These are phyloP conservation scores for Pestalotiopsis sp. DNA, from an alignment of 2,329 filamentous ascomycete genomes.

Conservation along the genomic window DNA sequence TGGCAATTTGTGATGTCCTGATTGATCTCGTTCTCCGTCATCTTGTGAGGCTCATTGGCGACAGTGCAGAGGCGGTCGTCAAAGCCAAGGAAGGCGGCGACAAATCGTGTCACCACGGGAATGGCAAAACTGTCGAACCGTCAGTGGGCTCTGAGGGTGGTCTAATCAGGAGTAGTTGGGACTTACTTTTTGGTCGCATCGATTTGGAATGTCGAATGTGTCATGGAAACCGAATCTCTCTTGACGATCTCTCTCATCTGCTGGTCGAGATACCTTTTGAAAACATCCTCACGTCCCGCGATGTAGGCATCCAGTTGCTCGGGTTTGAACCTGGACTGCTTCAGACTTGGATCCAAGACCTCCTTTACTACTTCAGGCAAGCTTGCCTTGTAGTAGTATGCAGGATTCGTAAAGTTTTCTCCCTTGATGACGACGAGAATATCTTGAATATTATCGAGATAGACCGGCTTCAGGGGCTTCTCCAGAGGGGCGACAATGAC, in stretches of 20 bases:
- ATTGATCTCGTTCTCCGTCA: constrained; percentile 27
- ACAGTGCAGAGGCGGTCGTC: constrained; percentile 19
- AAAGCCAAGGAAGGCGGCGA: constrained; percentile 31
- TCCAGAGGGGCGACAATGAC: background rate
- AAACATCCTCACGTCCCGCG: background rate
- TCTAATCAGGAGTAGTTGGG: background rate
- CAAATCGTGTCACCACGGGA: constrained; percentile 31
- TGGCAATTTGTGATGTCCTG: constrained; percentile 30
- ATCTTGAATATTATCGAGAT: background rate
- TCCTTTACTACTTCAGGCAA: constrained; percentile 7
- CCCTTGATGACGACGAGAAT: background rate
- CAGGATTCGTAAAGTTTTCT: constrained; percentile 2
- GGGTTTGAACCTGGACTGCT: background rate
- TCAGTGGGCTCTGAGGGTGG: background rate
- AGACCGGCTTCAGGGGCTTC: background rate
- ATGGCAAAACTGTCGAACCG: constrained; percentile 23
- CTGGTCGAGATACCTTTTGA: constrained; percentile 9
- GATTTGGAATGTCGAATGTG: constrained; percentile 22
- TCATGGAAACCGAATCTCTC: constrained; percentile 10
- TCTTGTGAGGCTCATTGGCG: constrained; percentile 14
- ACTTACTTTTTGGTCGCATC: constrained; percentile 28
- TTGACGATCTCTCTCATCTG: constrained; percentile 11
- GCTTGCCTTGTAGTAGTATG: constrained; percentile 1
- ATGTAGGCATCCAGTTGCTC: background rate
- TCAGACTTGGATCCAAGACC: constrained; percentile 1